Evolutionary conservation across 257 asterid genomes (phyloP).

Genomic region (Penstemon davidsonii): DNA sequence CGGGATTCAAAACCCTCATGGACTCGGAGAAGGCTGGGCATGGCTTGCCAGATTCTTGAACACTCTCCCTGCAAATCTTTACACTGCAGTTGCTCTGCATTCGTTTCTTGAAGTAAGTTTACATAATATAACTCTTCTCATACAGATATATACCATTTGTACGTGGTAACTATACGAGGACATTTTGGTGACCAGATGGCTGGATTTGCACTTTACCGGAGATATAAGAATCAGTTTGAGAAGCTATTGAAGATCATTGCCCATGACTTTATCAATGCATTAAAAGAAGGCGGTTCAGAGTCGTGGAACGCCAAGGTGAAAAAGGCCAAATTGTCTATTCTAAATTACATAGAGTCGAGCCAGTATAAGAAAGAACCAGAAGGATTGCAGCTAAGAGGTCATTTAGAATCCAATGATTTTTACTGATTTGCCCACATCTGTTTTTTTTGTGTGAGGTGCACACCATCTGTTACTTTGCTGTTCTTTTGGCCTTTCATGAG

Average conservation of each 20-base stretch:
- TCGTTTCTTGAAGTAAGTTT: conserved; percentile 81
- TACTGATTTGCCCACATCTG: neutral
- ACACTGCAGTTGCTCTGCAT: conserved; percentile 68
- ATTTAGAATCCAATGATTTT: conserved; percentile 39
- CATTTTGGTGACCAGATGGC: conserved; percentile 60
- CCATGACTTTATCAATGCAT: conserved; percentile 49
- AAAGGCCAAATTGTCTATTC: conserved; percentile 39
- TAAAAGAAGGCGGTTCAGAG: conserved; percentile 48
- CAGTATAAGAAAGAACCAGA: conserved; percentile 64
- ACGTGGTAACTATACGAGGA: conserved; percentile 13
- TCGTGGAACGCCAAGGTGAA: conserved; percentile 39
- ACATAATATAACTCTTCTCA: neutral
- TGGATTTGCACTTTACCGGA: conserved; percentile 58
- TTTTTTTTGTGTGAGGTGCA: no score
- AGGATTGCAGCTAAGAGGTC: conserved; percentile 50
- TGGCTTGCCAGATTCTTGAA: conserved; percentile 93
- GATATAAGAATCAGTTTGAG: conserved; percentile 62
- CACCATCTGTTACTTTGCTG: no score
- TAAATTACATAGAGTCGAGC: conserved; percentile 54
- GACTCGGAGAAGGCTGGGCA: conserved; percentile 79
- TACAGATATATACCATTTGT: neutral
- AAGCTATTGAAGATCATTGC: conserved; percentile 54
- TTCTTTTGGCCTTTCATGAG: no score
- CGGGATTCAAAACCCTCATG: conserved; percentile 61
- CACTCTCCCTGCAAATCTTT: conserved; percentile 71